Base-by-base conservation (phyloP, 495 filamentous ascomycete genomes). In the Penicillium argentinense region DNA sequence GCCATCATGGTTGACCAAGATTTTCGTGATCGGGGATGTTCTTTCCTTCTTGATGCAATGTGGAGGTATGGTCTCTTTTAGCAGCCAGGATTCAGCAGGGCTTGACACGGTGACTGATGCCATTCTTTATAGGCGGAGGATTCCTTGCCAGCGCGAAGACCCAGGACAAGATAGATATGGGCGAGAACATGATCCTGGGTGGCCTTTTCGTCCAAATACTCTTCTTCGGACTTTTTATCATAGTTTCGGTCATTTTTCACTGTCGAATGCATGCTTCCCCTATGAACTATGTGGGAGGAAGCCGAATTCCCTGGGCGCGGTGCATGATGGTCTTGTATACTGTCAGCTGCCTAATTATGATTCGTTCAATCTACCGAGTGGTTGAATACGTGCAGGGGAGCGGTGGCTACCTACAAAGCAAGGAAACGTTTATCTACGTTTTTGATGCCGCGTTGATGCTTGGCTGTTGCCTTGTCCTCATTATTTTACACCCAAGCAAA, bases 371-470 rank as follows among this genome's bases (percentile, higher is more conserved):
- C 5, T 86, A 85, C 54, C 70, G 85, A 17, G 66, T 83, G 26
- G 56, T 81, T 5, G 84, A 89, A 63, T 88, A 82, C 48, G 34
- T 73, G 0, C 68, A 80, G 60, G 83, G 84, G 0, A 59, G 70
- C 18, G 57, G 66, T 9, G 81, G 83, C 1, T 67, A 55, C 51
- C 33, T 79, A 11, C 55, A 85, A 39, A 59, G 47, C 9, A 69
- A 78, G 28, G 84, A 87, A 60, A 70, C 67, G 48, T 77, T 74
- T 47, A 41, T 86, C 25, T 87, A 85, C 56, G 50, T 84, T 2
- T 85, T 54, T 42, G 54, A 57, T 40, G 42, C 45, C 9, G 13
- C 38, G 1, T 37, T 57, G 17, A 57, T 57, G 54, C 14, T 53
- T 13, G 17, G n/a, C 13, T 50, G 47, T 25, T 50, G 40, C 28